Conservation (phyloP, 257 asterid genomes). For the Anisodus tanguticus region DNA sequence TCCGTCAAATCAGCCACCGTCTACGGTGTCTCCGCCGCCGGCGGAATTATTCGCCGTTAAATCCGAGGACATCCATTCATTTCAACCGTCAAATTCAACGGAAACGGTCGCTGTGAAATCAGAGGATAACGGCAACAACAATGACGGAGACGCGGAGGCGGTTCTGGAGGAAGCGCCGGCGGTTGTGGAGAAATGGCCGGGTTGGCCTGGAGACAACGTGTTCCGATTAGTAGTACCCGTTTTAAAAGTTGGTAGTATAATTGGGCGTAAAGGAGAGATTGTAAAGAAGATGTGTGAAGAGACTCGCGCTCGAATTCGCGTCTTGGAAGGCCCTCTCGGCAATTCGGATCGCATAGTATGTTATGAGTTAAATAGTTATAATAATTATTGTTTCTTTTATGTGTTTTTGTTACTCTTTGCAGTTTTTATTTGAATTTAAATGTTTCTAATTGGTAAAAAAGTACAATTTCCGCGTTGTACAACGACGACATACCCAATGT, state of each 20-base stretch:
- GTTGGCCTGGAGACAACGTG: constrained; percentile 88
- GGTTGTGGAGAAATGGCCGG: constrained; percentile 71
- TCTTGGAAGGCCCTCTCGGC: constrained; percentile 67
- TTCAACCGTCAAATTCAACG: neutral
- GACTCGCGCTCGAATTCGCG: constrained; percentile 74
- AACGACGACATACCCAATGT: no score
- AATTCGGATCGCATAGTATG: constrained; percentile 82
- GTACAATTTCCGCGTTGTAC: neutral
- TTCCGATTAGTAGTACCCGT: constrained; percentile 72
- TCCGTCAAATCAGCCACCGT: no score
- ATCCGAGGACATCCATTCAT: no score
- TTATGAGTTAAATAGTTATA: neutral
- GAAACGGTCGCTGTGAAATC: neutral
- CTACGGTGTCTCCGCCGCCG: no score
- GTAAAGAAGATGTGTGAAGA: constrained; percentile 86
- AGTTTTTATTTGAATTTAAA: neutral
- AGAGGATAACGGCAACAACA: neutral
- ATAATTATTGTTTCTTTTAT: neutral
- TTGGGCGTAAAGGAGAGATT: constrained; percentile 88
- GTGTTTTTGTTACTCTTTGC: neutral
- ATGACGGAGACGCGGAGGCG: constrained; percentile 22
- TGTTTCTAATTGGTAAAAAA: neutral
- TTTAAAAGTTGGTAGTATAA: constrained; percentile 80
- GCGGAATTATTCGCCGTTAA: no score
- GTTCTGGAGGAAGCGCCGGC: constrained; percentile 40